Evolutionary conservation across 345 rosid species (phyloP).

Genomic region (Lumnitzera littorea): DNA sequence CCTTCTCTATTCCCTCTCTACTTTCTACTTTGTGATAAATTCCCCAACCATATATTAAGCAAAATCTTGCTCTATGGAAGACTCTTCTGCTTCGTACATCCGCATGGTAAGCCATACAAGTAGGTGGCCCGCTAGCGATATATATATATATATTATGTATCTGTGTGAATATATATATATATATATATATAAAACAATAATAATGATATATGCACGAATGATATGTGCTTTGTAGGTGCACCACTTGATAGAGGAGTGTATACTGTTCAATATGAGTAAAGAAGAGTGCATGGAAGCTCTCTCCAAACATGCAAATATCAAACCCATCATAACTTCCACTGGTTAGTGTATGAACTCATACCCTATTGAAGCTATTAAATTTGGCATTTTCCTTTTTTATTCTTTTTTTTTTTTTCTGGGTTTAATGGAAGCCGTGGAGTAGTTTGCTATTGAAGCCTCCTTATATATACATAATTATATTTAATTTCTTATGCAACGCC

Average conservation of each 20-base stretch:
- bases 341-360: not conserved
- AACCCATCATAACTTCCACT: constrained; percentile 8
- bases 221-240: constrained; percentile 3
- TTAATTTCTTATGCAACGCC: too few relatives aligned
- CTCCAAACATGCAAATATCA: constrained; percentile 8
- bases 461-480: too few relatives aligned
- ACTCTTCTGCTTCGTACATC: constrained; percentile 19
- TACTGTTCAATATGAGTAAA: constrained; percentile 10
- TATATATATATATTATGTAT: not conserved
- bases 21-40: too few relatives aligned
- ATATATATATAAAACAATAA: not conserved
- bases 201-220: not conserved
- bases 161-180: not conserved
- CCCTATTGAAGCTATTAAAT: not conserved
- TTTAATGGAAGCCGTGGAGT: not conserved
- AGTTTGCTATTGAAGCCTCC: too few relatives aligned
- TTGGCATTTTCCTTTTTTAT: not conserved
- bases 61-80: constrained; percentile 8
- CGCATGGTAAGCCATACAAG: constrained; percentile 8
- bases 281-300: constrained; percentile 12
- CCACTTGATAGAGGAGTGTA: constrained; percentile 9
- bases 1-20: too few relatives aligned
- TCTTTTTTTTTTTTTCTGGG: not conserved
- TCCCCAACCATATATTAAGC: not conserved
- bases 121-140: not conserved